Conservation (phyloP, 202 grass and related monocot species). For the Zizania palustris region DNA sequence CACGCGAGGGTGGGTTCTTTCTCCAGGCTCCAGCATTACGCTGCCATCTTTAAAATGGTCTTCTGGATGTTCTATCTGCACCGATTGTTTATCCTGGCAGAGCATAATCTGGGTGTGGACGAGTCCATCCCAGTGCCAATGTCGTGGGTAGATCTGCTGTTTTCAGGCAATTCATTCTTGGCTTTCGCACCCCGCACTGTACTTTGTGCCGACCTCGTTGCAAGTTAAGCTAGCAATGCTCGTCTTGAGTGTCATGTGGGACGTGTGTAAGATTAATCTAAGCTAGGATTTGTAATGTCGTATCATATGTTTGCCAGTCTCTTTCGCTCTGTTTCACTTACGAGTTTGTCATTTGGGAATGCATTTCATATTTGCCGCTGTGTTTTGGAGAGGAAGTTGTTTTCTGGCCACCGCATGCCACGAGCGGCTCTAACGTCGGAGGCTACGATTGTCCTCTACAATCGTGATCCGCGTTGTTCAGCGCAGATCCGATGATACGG, state of each 20-base stretch:
- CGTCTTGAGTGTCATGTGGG: background rate
- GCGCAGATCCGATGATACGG: too few relatives aligned
- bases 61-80: conserved; percentile 37
- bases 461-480: too few relatives aligned
- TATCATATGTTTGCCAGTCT: background rate
- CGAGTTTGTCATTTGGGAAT: too few relatives aligned
- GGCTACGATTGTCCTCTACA: too few relatives aligned
- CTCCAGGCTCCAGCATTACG: background rate
- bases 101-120: conserved; percentile 26
- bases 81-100: conserved; percentile 23
- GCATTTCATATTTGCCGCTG: too few relatives aligned
- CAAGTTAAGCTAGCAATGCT: conserved; percentile 22
- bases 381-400: too few relatives aligned
- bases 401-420: too few relatives aligned
- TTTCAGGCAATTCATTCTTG: conserved; percentile 99
- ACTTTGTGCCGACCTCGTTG: conserved; percentile 35
- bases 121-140: conserved; percentile 32
- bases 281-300: conserved; percentile 5
- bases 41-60: conserved; percentile 24
- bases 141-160: conserved; percentile 55
- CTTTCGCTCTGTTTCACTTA: background rate
- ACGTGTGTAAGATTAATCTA: conserved; percentile 29
- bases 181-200: conserved; percentile 53
- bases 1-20: conserved; percentile 15
- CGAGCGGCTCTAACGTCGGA: too few relatives aligned